Evolutionary conservation across 495 filamentous ascomycete genomes (phyloP).

Genomic region (Clohesyomyces aquaticus): DNA sequence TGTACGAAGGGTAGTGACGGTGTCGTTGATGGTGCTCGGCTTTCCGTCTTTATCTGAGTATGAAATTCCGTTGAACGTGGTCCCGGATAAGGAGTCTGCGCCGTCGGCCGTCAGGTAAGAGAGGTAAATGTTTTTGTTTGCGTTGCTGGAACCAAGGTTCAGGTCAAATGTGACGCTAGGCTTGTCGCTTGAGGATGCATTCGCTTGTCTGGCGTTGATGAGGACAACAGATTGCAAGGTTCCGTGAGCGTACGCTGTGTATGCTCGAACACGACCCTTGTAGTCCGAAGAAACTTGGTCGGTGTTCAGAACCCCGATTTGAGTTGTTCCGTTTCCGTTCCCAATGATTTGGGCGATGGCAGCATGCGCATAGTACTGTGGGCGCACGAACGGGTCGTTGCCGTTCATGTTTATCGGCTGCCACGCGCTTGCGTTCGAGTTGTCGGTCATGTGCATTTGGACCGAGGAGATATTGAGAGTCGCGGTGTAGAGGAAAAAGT

Average conservation of each 20-base stretch:
- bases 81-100: constrained; percentile 41
- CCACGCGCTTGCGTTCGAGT: constrained; percentile 47
- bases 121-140: constrained; percentile 40
- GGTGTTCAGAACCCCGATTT: constrained; percentile 34
- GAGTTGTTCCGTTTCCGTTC: constrained; percentile 42
- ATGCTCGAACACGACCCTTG: constrained; percentile 42
- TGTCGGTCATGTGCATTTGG: constrained; percentile 50
- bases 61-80: constrained; percentile 47
- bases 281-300: constrained; percentile 25
- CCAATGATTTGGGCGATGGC: constrained; percentile 49
- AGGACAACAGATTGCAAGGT: constrained; percentile 42
- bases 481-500: constrained; percentile 41
- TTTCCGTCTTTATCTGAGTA: constrained; percentile 44
- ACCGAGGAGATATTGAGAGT: constrained; percentile 45
- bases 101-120: constrained; percentile 45
- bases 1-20: constrained; percentile 29
- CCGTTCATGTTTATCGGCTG: constrained; percentile 42
- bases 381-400: constrained; percentile 42
- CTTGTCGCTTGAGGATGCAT: constrained; percentile 37
- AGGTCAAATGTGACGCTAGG: constrained; percentile 35
- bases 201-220: constrained; percentile 44
- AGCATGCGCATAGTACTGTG: constrained; percentile 48
- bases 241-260: constrained; percentile 41
- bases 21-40: constrained; percentile 27
- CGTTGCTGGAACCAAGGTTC: constrained; percentile 28